phyloP scores from a whole-genome alignment of 257 asterid genomes.

The Gynochthodes officinalis region DNA sequence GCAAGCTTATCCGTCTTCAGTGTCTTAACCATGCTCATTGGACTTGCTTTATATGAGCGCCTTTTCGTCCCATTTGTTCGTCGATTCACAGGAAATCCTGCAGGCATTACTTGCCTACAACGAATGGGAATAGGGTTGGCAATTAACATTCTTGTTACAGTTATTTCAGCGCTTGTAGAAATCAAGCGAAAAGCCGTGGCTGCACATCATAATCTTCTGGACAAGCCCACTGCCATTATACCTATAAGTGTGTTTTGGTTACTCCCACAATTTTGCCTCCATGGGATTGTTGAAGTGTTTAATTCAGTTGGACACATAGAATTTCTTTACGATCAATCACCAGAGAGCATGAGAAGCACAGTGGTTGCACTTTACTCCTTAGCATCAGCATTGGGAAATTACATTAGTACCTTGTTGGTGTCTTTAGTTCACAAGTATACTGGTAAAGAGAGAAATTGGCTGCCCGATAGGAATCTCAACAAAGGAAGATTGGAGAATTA shows the following conservation, averaged over 20 bases:
- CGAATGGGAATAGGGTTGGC: slow-evolving; percentile 72
- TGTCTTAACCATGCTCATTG: slow-evolving; percentile 44
- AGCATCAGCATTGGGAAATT: slow-evolving; percentile 56
- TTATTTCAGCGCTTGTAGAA: slow-evolving; percentile 54
- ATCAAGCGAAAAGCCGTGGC: slow-evolving; percentile 62
- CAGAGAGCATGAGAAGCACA: slow-evolving; percentile 86
- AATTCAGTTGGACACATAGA: slow-evolving; percentile 66
- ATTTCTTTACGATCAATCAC: slow-evolving; percentile 72
- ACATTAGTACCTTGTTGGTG: slow-evolving; percentile 53
- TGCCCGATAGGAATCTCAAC: slow-evolving; percentile 69
- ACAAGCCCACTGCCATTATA: slow-evolving; percentile 45
- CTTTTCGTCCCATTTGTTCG: slow-evolving; percentile 60
- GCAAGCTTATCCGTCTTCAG: slow-evolving; percentile 70
- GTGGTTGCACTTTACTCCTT: slow-evolving; percentile 66
- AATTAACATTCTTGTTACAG: slow-evolving; percentile 48
- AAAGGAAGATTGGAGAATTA: slow-evolving; percentile 59
- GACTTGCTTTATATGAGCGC: slow-evolving; percentile 60
- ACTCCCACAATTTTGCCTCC: slow-evolving; percentile 64
- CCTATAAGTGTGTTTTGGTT: slow-evolving; percentile 76
- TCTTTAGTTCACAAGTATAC: slow-evolving; percentile 50
- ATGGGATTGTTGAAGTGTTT: slow-evolving; percentile 71
- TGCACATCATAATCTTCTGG: slow-evolving; percentile 37
- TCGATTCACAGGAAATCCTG: slow-evolving; percentile 41
- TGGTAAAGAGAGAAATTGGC: slow-evolving; percentile 50
- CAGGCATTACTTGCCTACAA: slow-evolving; percentile 66